Evolutionary conservation across 805 yeast genomes (phyloP).

Genomic region (Saccharomycopsis lassenensis): DNA sequence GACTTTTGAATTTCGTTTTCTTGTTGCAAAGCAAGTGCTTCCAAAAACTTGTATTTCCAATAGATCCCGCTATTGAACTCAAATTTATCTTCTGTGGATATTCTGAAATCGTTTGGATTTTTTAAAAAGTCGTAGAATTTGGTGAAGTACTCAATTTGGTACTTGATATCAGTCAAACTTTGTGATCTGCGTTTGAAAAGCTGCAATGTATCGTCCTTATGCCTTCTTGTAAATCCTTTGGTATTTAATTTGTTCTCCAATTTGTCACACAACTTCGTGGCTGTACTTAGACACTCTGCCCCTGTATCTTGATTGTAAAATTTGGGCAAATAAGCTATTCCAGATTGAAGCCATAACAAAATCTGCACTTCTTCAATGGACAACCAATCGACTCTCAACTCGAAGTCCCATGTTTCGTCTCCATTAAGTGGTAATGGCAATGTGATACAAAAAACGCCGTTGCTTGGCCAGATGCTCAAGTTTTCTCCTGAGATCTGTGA

Average conservation of each 20-base stretch:
- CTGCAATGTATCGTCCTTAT: neutral
- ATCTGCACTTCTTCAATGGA: constrained; percentile 17
- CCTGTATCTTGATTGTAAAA: constrained; percentile 13
- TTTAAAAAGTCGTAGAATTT: neutral
- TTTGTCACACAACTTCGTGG: constrained; percentile 6
- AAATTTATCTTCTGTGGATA: neutral
- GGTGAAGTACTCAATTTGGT: too few relatives aligned
- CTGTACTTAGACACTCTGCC: constrained; percentile 11
- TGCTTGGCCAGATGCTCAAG: constrained; percentile 12
- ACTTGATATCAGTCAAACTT: too few relatives aligned
- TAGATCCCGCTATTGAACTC: constrained; percentile 5
- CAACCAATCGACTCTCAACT: constrained; percentile 14
- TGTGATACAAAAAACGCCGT: constrained; percentile 10
- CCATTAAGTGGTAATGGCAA: constrained; percentile 6
- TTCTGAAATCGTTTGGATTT: neutral
- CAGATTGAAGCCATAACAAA: constrained; percentile 13
- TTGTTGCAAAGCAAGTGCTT: too few relatives aligned
- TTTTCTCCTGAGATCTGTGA: constrained; percentile 5
- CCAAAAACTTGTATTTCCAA: constrained; percentile 9
- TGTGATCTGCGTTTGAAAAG: too few relatives aligned
- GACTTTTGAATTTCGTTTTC: too few relatives aligned
- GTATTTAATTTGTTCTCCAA: constrained; percentile 3
- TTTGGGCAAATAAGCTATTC: constrained; percentile 9
- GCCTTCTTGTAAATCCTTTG: constrained; percentile 4
- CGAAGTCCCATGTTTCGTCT: constrained; percentile 1